Base-by-base conservation (phyloP, 257 asterid genomes). In the Ehretia macrophylla region DNA sequence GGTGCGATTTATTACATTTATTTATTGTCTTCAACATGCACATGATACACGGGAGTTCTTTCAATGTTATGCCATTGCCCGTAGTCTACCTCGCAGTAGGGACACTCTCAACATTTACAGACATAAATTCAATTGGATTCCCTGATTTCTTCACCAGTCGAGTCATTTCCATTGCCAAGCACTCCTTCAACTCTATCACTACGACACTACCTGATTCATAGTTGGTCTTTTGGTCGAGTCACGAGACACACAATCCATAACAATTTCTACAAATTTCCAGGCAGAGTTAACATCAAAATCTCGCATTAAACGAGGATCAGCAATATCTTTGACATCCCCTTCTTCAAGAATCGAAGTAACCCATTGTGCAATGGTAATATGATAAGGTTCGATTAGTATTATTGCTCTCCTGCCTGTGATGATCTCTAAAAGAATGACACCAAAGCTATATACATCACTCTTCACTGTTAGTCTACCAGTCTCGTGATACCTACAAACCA, bases 211-310 rank as follows among this genome's bases (percentile, higher is more conserved):
- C 2, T 42, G 11, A 42, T 10, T 42, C 47, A 42, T 42, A 10
- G 47, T 42, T 42, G 47, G 47, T 10, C 47, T 42, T 10, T 4
- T 42, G 16, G 47, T 17, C 1, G 69, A 27, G 27, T 58, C 22
- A 3, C 32, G 35, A 38, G 81, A 73, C 14, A 71, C 72, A 53
- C 83, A 76, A 0, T 20, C 48, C 60, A 82, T 55, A 8, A 65
- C 83, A 46, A 77, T 6, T 58, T 80, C 79, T 44, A 79, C 70
- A 37, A 73, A 69, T 58, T 64, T 76, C 83, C 68, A 62, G 8
- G 57, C 83, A 1, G 72, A 60, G 17, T 66, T 58, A 10, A 10
- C 20, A 0, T 62, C 62, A 21, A 27, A 76, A 17, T 56, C 51
- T 46, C 67, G 74, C 12, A 39, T 58, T 58, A 82, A n/a, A 19